Evolutionary conservation across 2,329 filamentous ascomycete genomes (phyloP), one percentile per base, ranked within the genome.

Genomic region (Lachnum nothofagi): DNA sequence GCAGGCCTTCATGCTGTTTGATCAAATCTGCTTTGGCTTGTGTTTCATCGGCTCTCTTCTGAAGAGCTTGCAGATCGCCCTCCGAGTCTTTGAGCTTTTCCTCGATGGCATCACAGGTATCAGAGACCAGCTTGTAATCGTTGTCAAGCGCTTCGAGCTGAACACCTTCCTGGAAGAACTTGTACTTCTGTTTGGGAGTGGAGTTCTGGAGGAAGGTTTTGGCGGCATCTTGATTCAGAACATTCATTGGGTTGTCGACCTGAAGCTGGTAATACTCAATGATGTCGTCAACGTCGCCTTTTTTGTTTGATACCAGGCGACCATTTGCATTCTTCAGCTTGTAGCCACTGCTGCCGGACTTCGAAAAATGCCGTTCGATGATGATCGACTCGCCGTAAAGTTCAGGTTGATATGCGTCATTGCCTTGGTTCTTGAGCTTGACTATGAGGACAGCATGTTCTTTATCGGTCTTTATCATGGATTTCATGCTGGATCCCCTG

Each of bases 231-330:
- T 98, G 93, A 0, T 91, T 95, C 16, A 98, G 76, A 5, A 97
- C 87, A 51, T 94, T 97, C 72, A 98, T 84, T 0, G 93, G 93
- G 60, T 98, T 98, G 64, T 97, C 91, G 49, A 98, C 89, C 66
- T 97, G 91, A 35, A 98, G 74, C 35, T 86, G 88, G 65, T 90
- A 97, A 65, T 88, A 94, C 66, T 98, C 93, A 35, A 89, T 84
- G 41, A 98, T 91, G 57, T 95, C 88, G 57, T 96, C 91, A 7
- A 98, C 78, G 57, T 96, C 91, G 7, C 79, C 75, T 64, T 88
- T 93, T 68, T 90, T 95, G 7, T 78, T 88, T 0, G 90, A 95
- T 41, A 96, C 78, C 20, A 84, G 73, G 46, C 79, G 81, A 19
- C 82, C 85, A 8, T 77, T 75, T 1, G 77, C 78, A 38, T 82